Evolutionary conservation across 106 monocot genomes (phyloP), one percentile per base, ranked within the genome.

Genomic region (Acanthochlamys bracteata): DNA sequence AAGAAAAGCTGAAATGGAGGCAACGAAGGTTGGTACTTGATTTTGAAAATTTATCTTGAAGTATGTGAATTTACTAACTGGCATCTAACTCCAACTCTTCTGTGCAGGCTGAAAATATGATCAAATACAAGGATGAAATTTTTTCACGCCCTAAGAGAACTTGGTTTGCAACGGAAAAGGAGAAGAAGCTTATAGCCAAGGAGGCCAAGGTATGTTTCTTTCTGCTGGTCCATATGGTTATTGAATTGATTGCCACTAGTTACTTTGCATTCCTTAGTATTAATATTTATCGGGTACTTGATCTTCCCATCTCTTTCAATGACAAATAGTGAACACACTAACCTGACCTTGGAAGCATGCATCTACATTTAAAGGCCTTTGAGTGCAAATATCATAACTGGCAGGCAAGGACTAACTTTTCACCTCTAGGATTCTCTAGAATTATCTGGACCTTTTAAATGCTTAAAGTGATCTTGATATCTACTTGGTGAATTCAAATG

Each of bases 1-100:
- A 24, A 74, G 96, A 40, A 96, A 85, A 80, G 96, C 90, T 63
- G 91, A 96, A 78, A 96, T 96, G 96, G 96, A 96, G 84, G 91
- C 80, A 45, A 65, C 78, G 49, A 96, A 96, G 87, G 96, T 96
- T 61, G 6, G n/a, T 25, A 63, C 25, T 63, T 39, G 73, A 21
- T 27, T 61, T 55, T 7, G 0, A 7, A 15, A 21, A 41, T 17
- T 69, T 59, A 65, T 39, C 62, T 61, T 51, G 0, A 14, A 25
- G 22, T 16, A 52, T 21, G 19, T 76, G 21, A 22, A 43, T 21
- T 24, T 59, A 39, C 20, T 11, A 42, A 12, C n/a, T n/a, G n/a
- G n/a, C n/a, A n/a, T n/a, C n/a, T n/a, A n/a, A n/a, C n/a, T n/a
- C 45, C 8, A 46, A 46, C 45, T 46, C 45, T 46, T 46, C 8